Conservation (phyloP, 768 basidiomycete genomes). For the Hygrophorus russula region DNA sequence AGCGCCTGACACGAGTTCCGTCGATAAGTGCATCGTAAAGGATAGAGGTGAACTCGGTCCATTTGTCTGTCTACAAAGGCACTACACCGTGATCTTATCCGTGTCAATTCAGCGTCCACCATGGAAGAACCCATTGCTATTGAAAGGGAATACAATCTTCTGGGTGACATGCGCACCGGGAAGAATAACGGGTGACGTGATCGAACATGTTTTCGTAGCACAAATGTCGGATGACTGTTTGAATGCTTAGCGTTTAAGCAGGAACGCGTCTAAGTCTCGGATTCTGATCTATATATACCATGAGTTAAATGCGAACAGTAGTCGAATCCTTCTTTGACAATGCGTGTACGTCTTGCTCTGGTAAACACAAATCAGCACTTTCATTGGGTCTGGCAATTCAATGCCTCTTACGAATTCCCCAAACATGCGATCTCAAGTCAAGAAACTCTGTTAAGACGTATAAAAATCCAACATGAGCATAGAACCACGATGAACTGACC, state of each 20-base stretch:
- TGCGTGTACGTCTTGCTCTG: slow-evolving; percentile 76
- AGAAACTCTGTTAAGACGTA: slow-evolving; percentile 48
- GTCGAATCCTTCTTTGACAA: slow-evolving; percentile 58
- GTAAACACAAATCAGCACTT: slow-evolving; percentile 2
- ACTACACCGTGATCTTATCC: no score
- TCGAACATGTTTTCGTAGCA: neutral
- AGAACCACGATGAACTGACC: slow-evolving; percentile 30
- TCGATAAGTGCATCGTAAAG: no score
- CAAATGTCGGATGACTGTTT: no score
- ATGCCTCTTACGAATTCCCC: slow-evolving; percentile 70
- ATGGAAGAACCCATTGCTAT: no score
- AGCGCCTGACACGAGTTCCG: no score
- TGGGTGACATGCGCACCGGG: no score
- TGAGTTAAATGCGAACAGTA: slow-evolving; percentile 40
- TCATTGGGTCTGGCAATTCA: neutral
- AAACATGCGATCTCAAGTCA: slow-evolving; percentile 70
- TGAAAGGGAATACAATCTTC: no score
- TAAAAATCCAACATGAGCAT: neutral
- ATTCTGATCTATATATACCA: no score
- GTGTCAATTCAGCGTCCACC: no score
- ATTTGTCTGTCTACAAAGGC: no score
- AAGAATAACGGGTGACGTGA: neutral
- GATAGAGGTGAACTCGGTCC: no score
- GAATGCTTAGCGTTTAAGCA: neutral
- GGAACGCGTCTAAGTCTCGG: neutral